phyloP scores from a whole-genome alignment of 495 filamentous ascomycete species.

The Aspergillus bridgeri region DNA sequence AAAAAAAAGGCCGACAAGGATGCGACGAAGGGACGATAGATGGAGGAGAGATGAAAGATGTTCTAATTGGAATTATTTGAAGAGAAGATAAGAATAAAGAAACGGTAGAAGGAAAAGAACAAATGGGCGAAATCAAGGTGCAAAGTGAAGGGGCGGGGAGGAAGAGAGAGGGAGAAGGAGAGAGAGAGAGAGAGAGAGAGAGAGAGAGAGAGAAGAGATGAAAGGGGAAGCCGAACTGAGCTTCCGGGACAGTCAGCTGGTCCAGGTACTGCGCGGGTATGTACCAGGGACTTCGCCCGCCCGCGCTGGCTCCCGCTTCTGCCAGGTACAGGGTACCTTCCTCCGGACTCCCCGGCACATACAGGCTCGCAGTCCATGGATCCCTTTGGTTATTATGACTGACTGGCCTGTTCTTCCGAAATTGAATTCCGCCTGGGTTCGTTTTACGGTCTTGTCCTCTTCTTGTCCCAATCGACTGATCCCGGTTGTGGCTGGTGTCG shows the following conservation, averaged over 20 bases:
- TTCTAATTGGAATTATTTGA: conserved; percentile 12
- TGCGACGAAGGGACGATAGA: conserved; percentile 8
- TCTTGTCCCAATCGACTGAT: too few species aligned
- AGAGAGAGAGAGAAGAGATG: conserved; percentile 25
- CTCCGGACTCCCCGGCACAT: too few species aligned
- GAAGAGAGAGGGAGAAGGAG: conserved; percentile 26
- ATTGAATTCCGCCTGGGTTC: too few species aligned
- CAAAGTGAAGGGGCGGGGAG: conserved; percentile 25
- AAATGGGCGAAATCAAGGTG: background rate
- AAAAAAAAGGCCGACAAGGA: conserved; percentile 15
- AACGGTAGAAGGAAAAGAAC: conserved; percentile 1
- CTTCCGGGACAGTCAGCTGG: conserved; percentile 5
- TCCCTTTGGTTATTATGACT: too few species aligned
- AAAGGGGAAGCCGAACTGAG: conserved; percentile 21
- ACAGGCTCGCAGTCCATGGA: too few species aligned
- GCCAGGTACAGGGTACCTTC: background rate
- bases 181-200: conserved; percentile 21
- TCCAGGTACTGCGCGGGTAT: background rate
- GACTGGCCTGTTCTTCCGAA: too few species aligned
- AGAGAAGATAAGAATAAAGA: conserved; percentile 12
- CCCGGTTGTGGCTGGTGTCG: too few species aligned
- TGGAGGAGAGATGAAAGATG: background rate
- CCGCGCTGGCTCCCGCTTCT: background rate
- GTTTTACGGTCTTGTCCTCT: too few species aligned
- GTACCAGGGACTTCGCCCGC: background rate